Evolutionary conservation across 2,329 filamentous ascomycete genomes (phyloP), one percentile per base, ranked within the genome.

Genomic region (Claviceps purpurea): DNA sequence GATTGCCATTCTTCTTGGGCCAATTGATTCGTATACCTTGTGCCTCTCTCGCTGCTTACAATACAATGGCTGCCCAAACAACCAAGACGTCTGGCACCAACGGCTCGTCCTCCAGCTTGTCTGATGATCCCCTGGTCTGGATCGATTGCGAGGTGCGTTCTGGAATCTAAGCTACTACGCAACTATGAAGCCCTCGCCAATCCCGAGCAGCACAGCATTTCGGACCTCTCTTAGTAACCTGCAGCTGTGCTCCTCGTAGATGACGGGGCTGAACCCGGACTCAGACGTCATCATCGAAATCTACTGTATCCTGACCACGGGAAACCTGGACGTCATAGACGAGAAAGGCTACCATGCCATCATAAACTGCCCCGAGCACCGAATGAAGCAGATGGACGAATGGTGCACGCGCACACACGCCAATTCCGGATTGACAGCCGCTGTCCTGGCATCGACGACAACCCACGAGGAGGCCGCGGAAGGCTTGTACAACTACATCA

Each of bases 211-310:
- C 40, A n/a, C 16, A 42, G 40, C 1, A 42, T 10, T 2, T 18
- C 5, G 14, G 14, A 40, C 38, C 38, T 22, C 8, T 34, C 14
- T 20, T 14, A 20, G 16, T 26, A 44, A 52, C 50, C 49, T 13
- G 49, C 41, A 38, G 42, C 18, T 34, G 24, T 34, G 34, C 14
- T 52, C 13, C 20, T 24, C 34, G 20, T 59, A 95, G 89, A 98
- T 98, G 93, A 97, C 69, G n/a, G 69, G 69, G 11, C 62, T 71
- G n/a, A 76, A 95, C 66, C 76, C 83, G 1, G 79, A 86, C 54
- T 81, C 73, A 37, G 91, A 97, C 64, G 82, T 84, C 52, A 93
- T 97, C 62, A 81, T 97, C 63, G 89, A 95, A 61, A 85, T 97
- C 53, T 91, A 85, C 68, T 96, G 90, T 71, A 85, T 94, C 68